Evolutionary conservation across 805 yeast species (phyloP).

Genomic region (Candida railenensis): DNA sequence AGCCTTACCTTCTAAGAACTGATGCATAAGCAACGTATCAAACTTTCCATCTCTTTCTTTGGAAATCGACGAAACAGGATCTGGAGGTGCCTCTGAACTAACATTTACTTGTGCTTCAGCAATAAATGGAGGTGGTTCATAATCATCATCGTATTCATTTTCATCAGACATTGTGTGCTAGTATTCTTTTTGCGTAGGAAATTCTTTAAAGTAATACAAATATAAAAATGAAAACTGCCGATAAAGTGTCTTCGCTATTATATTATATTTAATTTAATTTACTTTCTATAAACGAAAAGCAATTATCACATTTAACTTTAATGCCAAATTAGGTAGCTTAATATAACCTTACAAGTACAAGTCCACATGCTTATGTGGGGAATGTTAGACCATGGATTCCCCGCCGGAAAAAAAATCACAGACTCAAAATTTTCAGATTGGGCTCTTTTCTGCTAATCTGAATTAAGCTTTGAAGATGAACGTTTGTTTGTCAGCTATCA

Average conservation of each 20-base stretch:
- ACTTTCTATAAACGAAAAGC: too few relatives aligned
- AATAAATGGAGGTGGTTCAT: background rate
- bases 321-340: background rate
- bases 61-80: conserved; percentile 19
- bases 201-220: too few relatives aligned
- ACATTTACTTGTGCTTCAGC: background rate
- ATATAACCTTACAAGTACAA: background rate
- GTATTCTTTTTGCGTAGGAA: too few relatives aligned
- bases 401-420: background rate
- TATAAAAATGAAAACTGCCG: too few relatives aligned
- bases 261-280: too few relatives aligned
- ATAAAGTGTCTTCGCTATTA: too few relatives aligned
- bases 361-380: background rate
- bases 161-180: conserved; percentile 2
- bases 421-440: background rate
- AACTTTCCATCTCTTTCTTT: conserved; percentile 18
- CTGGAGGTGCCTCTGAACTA: conserved; percentile 11
- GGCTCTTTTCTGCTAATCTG: background rate
- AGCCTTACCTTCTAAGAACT: conserved; percentile 23
- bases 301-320: too few relatives aligned
- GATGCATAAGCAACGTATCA: conserved; percentile 21
- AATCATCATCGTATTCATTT: background rate
- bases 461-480: background rate
- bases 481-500: too few relatives aligned
- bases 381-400: background rate